A percentile compares a stretch with the other conserved stretches of the same genome.
Evolutionary conservation across 1,139 yeast species (phyloP).

Genomic region (Saccharomyces pastorianus): DNA sequence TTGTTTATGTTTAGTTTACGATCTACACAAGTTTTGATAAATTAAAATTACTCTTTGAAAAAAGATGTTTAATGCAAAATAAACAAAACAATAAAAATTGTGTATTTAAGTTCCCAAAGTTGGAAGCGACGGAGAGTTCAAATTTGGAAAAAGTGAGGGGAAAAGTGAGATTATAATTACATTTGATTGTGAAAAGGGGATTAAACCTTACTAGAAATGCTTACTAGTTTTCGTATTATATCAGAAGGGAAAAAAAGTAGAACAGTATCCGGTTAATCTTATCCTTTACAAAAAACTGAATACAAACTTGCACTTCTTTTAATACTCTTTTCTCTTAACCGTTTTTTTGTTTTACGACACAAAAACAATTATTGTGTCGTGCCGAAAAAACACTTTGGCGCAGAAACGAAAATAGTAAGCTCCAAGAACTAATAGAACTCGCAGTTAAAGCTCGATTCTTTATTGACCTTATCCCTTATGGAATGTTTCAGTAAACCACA

Average conservation of each 20-base stretch:
- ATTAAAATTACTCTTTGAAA: no score
- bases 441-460: no score
- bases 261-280: background rate
- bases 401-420: background rate
- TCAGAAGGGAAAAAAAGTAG: background rate
- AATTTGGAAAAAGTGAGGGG: background rate
- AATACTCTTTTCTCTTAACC: conserved; percentile 11
- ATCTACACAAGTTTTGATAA: no score
- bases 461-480: background rate
- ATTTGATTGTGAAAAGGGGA: background rate
- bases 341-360: background rate
- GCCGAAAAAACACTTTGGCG: background rate
- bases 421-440: background rate
- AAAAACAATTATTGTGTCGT: background rate
- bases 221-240: background rate
- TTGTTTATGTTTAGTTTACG: background rate
- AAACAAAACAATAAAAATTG: background rate
- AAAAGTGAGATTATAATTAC: background rate
- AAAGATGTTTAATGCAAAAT: background rate
- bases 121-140: background rate
- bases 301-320: conserved; percentile 2
- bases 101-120: background rate
- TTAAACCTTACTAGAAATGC: background rate
- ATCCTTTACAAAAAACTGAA: background rate
- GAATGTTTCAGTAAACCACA: background rate